Percentiles rank a stretch among this genome's conserved stretches.
These are phyloP conservation scores for Cercospora zeae-maydis DNA, from an alignment of 2,329 filamentous ascomycete species.

Conservation along the genomic window DNA sequence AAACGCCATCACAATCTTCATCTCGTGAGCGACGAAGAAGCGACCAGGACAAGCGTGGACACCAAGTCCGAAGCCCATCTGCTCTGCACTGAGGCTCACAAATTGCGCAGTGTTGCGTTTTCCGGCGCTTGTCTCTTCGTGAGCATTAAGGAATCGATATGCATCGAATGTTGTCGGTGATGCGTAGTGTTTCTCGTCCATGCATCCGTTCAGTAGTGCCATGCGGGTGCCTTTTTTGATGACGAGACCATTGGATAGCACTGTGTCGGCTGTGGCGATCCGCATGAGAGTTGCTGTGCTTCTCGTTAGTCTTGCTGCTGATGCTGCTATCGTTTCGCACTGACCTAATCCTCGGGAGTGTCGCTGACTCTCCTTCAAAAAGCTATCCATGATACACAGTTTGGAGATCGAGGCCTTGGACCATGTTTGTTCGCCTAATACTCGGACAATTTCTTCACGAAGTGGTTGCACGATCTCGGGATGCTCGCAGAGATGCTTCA, in stretches of 20 bases:
- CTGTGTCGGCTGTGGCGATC: constrained; percentile 20
- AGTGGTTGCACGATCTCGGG: constrained; percentile 29
- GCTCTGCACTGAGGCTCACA: constrained; percentile 17
- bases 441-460: constrained; percentile 28
- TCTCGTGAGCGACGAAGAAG: constrained; percentile 28
- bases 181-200: constrained; percentile 18
- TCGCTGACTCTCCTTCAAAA: constrained; percentile 26
- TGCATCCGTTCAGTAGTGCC: constrained; percentile 3
- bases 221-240: constrained; percentile 25
- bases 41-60: constrained; percentile 32
- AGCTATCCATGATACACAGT: constrained; percentile 33
- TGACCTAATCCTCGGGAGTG: not conserved
- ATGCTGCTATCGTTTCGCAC: not conserved
- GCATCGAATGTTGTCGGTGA: constrained; percentile 23
- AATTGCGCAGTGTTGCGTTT: not conserved
- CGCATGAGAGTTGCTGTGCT: constrained; percentile 24
- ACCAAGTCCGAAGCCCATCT: constrained; percentile 32
- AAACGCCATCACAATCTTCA: constrained; percentile 34
- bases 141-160: constrained; percentile 21
- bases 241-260: constrained; percentile 28
- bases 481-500: constrained; percentile 25
- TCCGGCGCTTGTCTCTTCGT: not conserved
- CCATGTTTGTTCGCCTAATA: constrained; percentile 28
- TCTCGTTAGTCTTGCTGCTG: constrained; percentile 1
- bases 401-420: constrained; percentile 28